Evolutionary conservation across 805 yeast species (phyloP), one percentile per base, ranked within the genome.

Genomic region (Kuraishia piskuri): DNA sequence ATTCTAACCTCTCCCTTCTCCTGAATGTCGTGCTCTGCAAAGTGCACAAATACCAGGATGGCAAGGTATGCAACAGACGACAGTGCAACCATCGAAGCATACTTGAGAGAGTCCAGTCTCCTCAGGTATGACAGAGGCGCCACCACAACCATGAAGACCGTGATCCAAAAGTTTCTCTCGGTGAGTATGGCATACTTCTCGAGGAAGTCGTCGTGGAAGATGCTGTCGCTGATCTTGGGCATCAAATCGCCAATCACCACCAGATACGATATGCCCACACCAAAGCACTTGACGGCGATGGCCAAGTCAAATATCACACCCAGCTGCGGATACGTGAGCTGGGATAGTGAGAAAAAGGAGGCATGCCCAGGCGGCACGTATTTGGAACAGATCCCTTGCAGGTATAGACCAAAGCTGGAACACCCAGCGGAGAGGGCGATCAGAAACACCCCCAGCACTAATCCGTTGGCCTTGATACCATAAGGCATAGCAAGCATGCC

Each of bases 31-130:
- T 81, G 78, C 20, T 73, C 66, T 1, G 85, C 56, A 62, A 74
- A 87, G 67, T 90, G 96, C n/a, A 75, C 72, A 19, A 90, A 71
- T 1, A 92, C 96, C 54, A 91, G 71, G 1, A 85, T 62, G 17
- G 88, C 80, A 59, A 91, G 74, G 64, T 91, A 91, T 0, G 79
- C 86, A 14, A 90, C 95, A 1, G 97, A 85, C 5, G 82, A 76
- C 22, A 91, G 72, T 1, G 96, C 97, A 40, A 91, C 73, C 66
- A 90, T 70, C 2, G 96, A 88, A 1, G 97, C 89, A 61, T 88
- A 87, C 63, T 88, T 86, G 63, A 91, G 77, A 9, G 96, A 88
- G 64, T 88, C 95, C 56, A 91, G 75, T 61, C 81, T 82, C 61
- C 84, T 79, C 61, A 87, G 73, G 65, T 84, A 89, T 12, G 94